phyloP scores from a whole-genome alignment of 148 eudicot species.

The Tetragonia tetragonoides region DNA sequence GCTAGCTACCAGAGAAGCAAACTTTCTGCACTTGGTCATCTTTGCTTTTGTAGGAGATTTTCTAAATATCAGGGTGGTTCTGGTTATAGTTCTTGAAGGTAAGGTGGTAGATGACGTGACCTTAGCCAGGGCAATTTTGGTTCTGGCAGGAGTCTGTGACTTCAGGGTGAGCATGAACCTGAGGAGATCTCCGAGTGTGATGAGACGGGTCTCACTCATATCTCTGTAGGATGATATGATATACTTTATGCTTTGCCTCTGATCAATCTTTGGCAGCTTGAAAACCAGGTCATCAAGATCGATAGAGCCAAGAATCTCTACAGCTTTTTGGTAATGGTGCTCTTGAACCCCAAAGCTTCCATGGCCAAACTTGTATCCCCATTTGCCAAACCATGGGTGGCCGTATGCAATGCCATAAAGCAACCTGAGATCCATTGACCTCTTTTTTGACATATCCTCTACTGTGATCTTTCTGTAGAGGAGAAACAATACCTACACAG shows the following conservation, averaged over 20 bases:
- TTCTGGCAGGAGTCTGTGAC: slow-evolving; percentile 25
- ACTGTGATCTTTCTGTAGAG: slow-evolving; percentile 60
- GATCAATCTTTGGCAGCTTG: slow-evolving; percentile 21
- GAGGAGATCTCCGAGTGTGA: slow-evolving; percentile 64
- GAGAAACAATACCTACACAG: slow-evolving; percentile 4
- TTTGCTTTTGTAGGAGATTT: slow-evolving; percentile 30
- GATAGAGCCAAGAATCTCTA: slow-evolving; percentile 55
- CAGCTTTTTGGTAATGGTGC: slow-evolving; percentile 54
- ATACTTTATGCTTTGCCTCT: slow-evolving; percentile 29
- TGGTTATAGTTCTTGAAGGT: slow-evolving; percentile 6
- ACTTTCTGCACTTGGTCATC: slow-evolving; percentile 43
- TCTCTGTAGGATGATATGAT: slow-evolving; percentile 52
- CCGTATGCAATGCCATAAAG: slow-evolving; percentile 82
- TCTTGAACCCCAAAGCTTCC: slow-evolving; percentile 76
- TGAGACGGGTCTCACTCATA: slow-evolving; percentile 50
- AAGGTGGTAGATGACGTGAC: not conserved
- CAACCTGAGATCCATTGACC: slow-evolving; percentile 66
- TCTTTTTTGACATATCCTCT: slow-evolving; percentile 73
- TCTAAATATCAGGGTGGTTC: not conserved
- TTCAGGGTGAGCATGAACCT: slow-evolving; percentile 61
- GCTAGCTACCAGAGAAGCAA: slow-evolving; percentile 50
- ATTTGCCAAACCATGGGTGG: slow-evolving; percentile 78
- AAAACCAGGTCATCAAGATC: slow-evolving; percentile 44
- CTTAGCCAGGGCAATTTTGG: slow-evolving; percentile 1
- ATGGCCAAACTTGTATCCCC: slow-evolving; percentile 71